Evolutionary conservation across 2,329 filamentous ascomycete genomes (phyloP), one percentile per base, ranked within the genome.

Genomic region (Colletotrichum neosansevieriae): DNA sequence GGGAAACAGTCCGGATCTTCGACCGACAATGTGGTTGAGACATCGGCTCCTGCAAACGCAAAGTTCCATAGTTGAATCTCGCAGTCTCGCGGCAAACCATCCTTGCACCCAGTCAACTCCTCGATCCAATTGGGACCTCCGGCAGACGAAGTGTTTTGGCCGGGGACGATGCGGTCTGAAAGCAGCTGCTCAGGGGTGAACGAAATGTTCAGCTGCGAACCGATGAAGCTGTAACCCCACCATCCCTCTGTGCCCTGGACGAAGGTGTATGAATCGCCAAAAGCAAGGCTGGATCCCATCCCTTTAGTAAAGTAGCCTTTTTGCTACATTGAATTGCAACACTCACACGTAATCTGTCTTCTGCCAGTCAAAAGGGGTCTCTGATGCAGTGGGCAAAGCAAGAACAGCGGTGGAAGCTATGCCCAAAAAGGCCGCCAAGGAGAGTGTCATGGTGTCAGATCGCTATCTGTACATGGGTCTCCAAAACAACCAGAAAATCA

Each of bases 71-170:
- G 77, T 59, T 87, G 83, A 11, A 76, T 78, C 10, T 78, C 70
- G 72, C 86, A 87, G 19, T 76, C 75, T 29, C 74, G 73, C 2
- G 84, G 85, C 2, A 78, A 76, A 7, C 83, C 83, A 13, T 78
- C 73, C 42, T 82, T 72, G 72, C 86, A 88, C 1, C 76, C 74
- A 6, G 86, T 88, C 21, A 88, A 76, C 62, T 80, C 83, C 71
- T 88, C 84, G 5, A 86, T 79, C 85, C 85, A 88, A 63, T 88
- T 86, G 0, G 85, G 83, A 0, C 85, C 85, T 1, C 84, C 85
- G 61, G 84, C 82, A 17, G 84, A 84, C 3, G 80, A 83, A 70
- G 83, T 81, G 44, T 87, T 86, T 47, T 87, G 84, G 6, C 65
- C 60, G 0, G 65, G 65, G 2, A 86, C 80, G 66, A 88, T 88